Evolutionary conservation across 139 green algal genomes (phyloP), one percentile per base, ranked within the genome.

Genomic region (Picochlorum costavermella): DNA sequence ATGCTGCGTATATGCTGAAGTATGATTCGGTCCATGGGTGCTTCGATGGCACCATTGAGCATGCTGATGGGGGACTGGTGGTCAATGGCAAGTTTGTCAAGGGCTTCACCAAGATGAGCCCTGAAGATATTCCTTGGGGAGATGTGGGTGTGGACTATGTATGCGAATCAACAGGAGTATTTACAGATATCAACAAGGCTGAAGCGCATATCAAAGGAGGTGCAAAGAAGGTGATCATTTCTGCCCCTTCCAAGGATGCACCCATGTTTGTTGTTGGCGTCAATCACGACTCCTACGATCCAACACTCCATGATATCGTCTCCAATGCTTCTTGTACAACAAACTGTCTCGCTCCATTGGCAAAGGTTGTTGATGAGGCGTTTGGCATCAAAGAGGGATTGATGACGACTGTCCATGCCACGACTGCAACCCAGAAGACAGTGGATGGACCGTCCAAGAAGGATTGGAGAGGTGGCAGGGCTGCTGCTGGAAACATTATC

Each of bases 211-310:
- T 95, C 26, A 84, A 89, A 67, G 88, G 60, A 60, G 91, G 91
- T 11, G 91, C 91, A 51, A 94, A 96, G 90, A 92, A 93, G 75
- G 86, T 53, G 4, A 25, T 53, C 46, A 53, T 53, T 12, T 53
- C 46, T 26, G 46, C 46, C 4, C n/a, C 46, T 53, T 53, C 46
- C 16, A 74, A 78, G 50, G 90, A 96, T 74, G 82, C 90, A 3
- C 90, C 89, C 63, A 98, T 96, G 90, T 96, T 88, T 78, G 89
- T 96, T 30, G 92, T 96, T 83, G 92, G 92, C 55, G 91, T 96
- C 4, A 97, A 97, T 75, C 60, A 91, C 60, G 68, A 90, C 0
- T 83, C 89, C 70, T 97, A 95, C 71, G 70, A 92, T 70, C 46
- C 46, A 14, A 68, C 88, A 20, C 46, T 44, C 44, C 84, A 79